Evolutionary conservation across 2,329 filamentous ascomycete genomes (phyloP).

Genomic region (Sphaerulina vaccinii): DNA sequence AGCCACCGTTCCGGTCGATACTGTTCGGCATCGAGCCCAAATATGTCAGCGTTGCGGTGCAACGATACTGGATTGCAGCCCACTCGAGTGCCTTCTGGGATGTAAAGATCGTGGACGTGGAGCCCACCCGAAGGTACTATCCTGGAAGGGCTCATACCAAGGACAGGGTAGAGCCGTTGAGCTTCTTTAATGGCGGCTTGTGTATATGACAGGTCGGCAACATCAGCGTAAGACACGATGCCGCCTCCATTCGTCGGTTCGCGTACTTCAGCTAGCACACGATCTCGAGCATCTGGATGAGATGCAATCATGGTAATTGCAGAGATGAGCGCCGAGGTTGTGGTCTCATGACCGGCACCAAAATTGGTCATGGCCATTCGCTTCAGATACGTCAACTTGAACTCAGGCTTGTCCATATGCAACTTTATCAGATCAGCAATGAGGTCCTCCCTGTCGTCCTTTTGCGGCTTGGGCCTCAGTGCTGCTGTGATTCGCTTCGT

Average conservation of each 20-base stretch:
- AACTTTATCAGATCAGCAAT: constrained; percentile 19
- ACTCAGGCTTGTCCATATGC: constrained; percentile 22
- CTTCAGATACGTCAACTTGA: constrained; percentile 18
- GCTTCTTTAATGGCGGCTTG: constrained; percentile 48
- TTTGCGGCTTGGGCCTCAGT: constrained; percentile 10
- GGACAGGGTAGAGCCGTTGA: constrained; percentile 46
- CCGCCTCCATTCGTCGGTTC: not conserved
- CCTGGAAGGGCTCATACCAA: constrained; percentile 43
- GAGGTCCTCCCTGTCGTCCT: constrained; percentile 16
- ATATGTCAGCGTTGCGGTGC: constrained; percentile 36
- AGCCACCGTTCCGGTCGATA: constrained; percentile 42
- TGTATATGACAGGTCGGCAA: constrained; percentile 40
- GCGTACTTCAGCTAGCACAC: constrained; percentile 4
- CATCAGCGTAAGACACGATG: constrained; percentile 25
- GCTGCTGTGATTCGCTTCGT: constrained; percentile 17
- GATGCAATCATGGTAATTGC: constrained; percentile 18
- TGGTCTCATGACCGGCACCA: constrained; percentile 24
- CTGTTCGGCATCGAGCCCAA: constrained; percentile 34
- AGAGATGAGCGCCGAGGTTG: constrained; percentile 18
- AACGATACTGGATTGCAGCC: constrained; percentile 38
- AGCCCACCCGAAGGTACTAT: constrained; percentile 40
- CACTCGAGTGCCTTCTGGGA: constrained; percentile 35
- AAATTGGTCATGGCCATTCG: constrained; percentile 26
- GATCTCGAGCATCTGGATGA: not conserved
- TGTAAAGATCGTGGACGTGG: constrained; percentile 36